Conservation (phyloP, 345 rosid genomes). For the Euphorbia tirucalli region DNA sequence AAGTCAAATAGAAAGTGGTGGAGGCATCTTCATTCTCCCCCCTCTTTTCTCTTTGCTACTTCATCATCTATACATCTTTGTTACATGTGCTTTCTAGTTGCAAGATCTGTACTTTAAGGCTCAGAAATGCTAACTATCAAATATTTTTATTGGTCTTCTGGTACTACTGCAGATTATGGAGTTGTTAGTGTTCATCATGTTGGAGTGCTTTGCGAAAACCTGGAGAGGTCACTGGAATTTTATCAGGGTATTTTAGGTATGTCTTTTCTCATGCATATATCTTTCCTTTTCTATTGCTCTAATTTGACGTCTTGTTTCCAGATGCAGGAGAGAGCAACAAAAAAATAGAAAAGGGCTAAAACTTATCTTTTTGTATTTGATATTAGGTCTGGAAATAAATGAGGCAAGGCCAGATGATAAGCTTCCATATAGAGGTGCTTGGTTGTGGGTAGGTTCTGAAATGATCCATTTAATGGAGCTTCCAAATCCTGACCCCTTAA, state of each 20-base stretch:
- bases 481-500: conserved; percentile 91
- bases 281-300: neutral
- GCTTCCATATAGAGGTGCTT: conserved; percentile 89
- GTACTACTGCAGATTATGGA: conserved; percentile 63
- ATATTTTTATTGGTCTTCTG: neutral
- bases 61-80: neutral
- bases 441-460: conserved; percentile 98
- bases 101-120: neutral
- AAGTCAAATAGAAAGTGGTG: no score
- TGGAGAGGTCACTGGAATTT: conserved; percentile 81
- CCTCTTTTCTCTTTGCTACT: no score
- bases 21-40: no score
- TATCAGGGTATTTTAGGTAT: conserved; percentile 74
- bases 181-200: conserved; percentile 84
- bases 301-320: neutral
- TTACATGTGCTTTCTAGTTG: neutral
- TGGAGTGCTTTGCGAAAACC: conserved; percentile 75
- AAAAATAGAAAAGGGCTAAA: no score
- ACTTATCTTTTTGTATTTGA: neutral
- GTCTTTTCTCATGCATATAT: neutral
- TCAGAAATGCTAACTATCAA: neutral
- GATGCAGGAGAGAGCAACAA: neutral
- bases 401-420: conserved; percentile 93
- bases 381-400: conserved; percentile 77
- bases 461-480: conserved; percentile 99